These are phyloP conservation scores for Dactylella cylindrospora DNA, from an alignment of 2,329 filamentous ascomycete species.

Conservation along the genomic window DNA sequence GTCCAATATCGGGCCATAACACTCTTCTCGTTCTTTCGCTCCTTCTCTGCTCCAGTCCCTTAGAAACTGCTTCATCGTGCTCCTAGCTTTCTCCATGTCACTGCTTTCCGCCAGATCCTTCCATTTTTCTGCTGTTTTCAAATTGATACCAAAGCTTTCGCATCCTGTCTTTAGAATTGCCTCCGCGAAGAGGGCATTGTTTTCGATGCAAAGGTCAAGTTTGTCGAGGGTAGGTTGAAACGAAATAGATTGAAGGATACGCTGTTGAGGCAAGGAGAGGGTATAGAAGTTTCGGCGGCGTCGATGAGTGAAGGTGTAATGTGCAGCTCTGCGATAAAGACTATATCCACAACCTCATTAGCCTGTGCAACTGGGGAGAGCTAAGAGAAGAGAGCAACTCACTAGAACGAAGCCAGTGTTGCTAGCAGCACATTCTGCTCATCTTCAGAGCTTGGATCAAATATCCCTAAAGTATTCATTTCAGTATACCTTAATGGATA, in stretches of 20 bases:
- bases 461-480: conserved; percentile 19
- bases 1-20: conserved; percentile 71
- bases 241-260: conserved; percentile 77
- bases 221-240: conserved; percentile 75
- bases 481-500: no score
- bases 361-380: no score
- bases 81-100: conserved; percentile 88
- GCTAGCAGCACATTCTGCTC: conserved; percentile 21
- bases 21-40: conserved; percentile 69
- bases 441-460: conserved; percentile 15
- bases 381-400: background rate
- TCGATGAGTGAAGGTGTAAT: conserved; percentile 87
- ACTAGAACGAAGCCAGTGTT: conserved; percentile 28
- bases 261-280: conserved; percentile 78
- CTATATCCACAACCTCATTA: no score
- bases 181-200: conserved; percentile 79
- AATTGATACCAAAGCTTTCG: conserved; percentile 64
- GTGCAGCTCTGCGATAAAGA: conserved; percentile 60
- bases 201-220: conserved; percentile 84
- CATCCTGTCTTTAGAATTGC: conserved; percentile 72
- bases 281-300: conserved; percentile 92
- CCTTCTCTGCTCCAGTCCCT: conserved; percentile 90
- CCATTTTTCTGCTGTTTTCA: conserved; percentile 59
- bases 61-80: conserved; percentile 89
- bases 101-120: conserved; percentile 67